Base-by-base conservation (phyloP, 1,139 yeast species). In the Nakaseomyces nivariensis region DNA sequence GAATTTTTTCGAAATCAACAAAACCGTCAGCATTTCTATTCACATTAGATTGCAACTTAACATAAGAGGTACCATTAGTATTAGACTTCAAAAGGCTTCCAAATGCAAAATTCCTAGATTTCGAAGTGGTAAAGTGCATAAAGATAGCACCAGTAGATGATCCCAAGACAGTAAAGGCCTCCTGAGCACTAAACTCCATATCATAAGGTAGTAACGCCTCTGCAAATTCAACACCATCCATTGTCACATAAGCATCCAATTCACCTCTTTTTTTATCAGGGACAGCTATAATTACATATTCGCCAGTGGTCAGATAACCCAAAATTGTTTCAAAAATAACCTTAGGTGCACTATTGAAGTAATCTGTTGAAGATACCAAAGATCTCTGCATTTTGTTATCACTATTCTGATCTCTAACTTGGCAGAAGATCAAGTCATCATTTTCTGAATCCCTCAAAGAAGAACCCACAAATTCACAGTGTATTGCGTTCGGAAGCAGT, bases 41-140 rank as follows among this genome's bases (percentile, higher is more conserved):
- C 7, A 89, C 97, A 52, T 76, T 66, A n/a, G 77, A 78, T 56
- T 85, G 73, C 1, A 92, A 72, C 32, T 81, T 71, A 3, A 86
- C 92, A 64, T 86, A 90, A n/a, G 86, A 79, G 0, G 97, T 89
- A 54, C 99, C 99, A 60, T 90, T 88, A n/a, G 87, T 85, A 63
- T 92, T 90, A 0, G 96, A 87, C 62, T 92, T 92, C 59, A 92
- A 72, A n/a, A 94, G 72, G 0, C 88, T 73, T 7, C 98, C 98
- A 67, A 67, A 82, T 59, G 88, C 95, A 9, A 69, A 64, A 8
- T 76, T 79, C 0, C 62, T 52, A 6, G 72, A 73, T 27, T 71
- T 66, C 56, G 73, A 74, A 0, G 89, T 82, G 0, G 96, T 85
- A 6, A 89, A 85, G 64, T 89, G 97, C 70, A 92, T 67, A 67